phyloP scores from a whole-genome alignment of 495 filamentous ascomycete species.

The Penicillium odoratum region DNA sequence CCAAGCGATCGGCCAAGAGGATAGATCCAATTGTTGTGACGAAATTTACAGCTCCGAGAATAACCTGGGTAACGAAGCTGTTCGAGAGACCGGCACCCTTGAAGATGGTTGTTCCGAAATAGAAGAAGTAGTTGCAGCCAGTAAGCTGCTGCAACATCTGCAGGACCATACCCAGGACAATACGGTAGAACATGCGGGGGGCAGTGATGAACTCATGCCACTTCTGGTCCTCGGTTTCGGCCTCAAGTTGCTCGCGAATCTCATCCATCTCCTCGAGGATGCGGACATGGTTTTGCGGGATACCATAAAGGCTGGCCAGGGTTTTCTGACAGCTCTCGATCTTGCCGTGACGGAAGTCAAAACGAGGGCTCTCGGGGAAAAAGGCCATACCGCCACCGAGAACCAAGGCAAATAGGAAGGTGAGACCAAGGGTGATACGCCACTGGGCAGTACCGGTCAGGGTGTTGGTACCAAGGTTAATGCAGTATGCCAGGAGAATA shows the following conservation, averaged over 20 bases:
- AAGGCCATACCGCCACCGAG: constrained; percentile 72
- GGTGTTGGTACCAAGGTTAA: constrained; percentile 72
- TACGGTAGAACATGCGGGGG: constrained; percentile 72
- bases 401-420: constrained; percentile 70
- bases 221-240: constrained; percentile 55
- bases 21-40: constrained; percentile 68
- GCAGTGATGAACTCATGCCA: constrained; percentile 71
- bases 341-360: constrained; percentile 63
- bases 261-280: constrained; percentile 69
- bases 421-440: constrained; percentile 76
- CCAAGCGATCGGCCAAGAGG: constrained; percentile 68
- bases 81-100: constrained; percentile 65
- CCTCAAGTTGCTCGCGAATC: constrained; percentile 58
- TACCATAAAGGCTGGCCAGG: constrained; percentile 68
- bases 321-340: constrained; percentile 63
- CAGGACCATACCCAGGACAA: constrained; percentile 63
- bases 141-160: constrained; percentile 71
- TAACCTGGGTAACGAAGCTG: constrained; percentile 70
- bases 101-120: constrained; percentile 78
- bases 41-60: constrained; percentile 74
- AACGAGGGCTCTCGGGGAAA: constrained; percentile 72
- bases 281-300: constrained; percentile 61
- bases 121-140: constrained; percentile 76
- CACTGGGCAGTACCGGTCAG: constrained; percentile 57
- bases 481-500: constrained; percentile 76